Percentiles rank a stretch among this genome's conserved stretches.
These are phyloP conservation scores for Phytophthora idaei DNA, from an alignment of 352 stramenopile genomes.

Conservation along the genomic window DNA sequence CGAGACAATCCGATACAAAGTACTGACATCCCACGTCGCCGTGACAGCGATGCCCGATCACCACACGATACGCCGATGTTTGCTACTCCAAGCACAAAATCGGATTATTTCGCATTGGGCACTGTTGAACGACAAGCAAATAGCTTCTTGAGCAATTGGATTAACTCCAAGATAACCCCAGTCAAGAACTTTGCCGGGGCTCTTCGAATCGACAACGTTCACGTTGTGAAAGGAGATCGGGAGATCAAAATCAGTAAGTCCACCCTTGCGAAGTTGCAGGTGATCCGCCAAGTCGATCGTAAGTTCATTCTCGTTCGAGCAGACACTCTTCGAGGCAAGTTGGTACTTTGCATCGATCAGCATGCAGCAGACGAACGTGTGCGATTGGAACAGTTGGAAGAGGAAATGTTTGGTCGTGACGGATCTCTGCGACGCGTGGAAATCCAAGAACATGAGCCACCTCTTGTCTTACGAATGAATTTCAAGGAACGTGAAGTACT, in stretches of 20 bases:
- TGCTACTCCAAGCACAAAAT: constrained; percentile 9
- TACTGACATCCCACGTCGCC: background rate
- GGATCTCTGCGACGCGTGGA: constrained; percentile 62
- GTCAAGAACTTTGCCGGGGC: constrained; percentile 19
- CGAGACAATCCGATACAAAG: constrained; percentile 1
- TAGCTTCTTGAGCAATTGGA: constrained; percentile 9
- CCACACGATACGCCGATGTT: background rate
- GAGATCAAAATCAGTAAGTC: constrained; percentile 70
- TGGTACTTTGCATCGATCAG: constrained; percentile 90
- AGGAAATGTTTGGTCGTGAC: constrained; percentile 58
- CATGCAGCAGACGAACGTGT: constrained; percentile 92
- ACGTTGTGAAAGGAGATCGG: constrained; percentile 20
- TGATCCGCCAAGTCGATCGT: constrained; percentile 89
- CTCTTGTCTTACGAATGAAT: constrained; percentile 67
- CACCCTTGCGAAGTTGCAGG: constrained; percentile 63
- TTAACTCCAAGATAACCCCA: background rate
- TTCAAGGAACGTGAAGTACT: constrained; percentile 53
- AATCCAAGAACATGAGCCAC: constrained; percentile 51
- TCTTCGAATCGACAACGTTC: constrained; percentile 46
- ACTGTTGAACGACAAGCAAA: background rate
- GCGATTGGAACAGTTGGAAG: constrained; percentile 84
- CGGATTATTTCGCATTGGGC: constrained; percentile 24
- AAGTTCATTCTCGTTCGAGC: constrained; percentile 91
- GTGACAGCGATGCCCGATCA: background rate
- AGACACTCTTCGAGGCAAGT: constrained; percentile 20